Base-by-base conservation (phyloP, 2,329 filamentous ascomycete genomes). In the Venturia aucupariae region DNA sequence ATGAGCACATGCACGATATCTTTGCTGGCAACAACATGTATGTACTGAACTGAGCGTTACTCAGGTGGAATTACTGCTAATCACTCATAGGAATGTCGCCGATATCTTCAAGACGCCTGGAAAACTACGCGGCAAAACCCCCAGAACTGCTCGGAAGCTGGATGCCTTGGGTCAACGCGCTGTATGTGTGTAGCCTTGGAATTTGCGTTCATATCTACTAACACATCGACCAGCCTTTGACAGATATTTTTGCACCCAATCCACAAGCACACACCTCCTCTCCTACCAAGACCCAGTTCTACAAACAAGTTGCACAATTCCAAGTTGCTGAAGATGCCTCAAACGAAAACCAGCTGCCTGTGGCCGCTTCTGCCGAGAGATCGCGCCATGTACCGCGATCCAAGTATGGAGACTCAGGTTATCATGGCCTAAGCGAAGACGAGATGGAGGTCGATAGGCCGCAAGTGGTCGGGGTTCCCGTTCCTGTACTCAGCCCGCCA, bases 1-100 rank as follows among this genome's bases (percentile, higher is more conserved):
- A 99, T 72, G 94, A 97, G 78, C 94, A 99, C 75, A 97, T 99
- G 93, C 86, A 86, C 61, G 91, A 96, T 68, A 90, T 99, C 72
- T 96, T 97, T 74, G 88, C 87, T 71, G 86, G 88, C 70, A 89
- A 92, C 72, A 86, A 92, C 77, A 85, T 92, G 94, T 97, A 84
- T 72, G 89, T 83, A 65, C 67, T 63, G 64, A 62, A 42, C 61
- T 57, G 24, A 61, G 44, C 41, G n/a, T n/a, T n/a, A n/a, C 35
- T 10, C n/a, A 35, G 30, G 22, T 62, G 65, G 62, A 67, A 39
- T 60, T 64, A 72, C 77, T 64, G 77, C 67, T 17, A 19, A 66
- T 22, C 35, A n/a, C 11, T 39, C 32, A 32, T 71, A 97, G 94
- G 67, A 93, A 93, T 74, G 87, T 97, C 66, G 85, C 90, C 67